Evolutionary conservation across 2,329 filamentous ascomycete genomes (phyloP), one percentile per base, ranked within the genome.

Genomic region (Tolypocladium amazonense): DNA sequence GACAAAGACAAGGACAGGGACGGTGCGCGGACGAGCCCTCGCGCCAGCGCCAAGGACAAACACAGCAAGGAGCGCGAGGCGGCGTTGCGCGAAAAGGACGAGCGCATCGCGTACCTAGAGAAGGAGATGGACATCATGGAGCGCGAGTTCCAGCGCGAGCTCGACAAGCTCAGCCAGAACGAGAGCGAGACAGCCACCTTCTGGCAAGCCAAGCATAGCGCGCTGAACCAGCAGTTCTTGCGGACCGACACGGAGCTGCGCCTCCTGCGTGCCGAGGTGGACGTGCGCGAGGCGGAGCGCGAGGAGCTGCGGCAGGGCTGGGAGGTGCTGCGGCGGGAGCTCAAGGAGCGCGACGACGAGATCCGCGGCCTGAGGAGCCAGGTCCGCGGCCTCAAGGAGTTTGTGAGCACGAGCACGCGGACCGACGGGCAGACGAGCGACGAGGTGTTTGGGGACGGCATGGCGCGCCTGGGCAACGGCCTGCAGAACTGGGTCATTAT

Each of bases 401-500:
- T 83, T 76, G 87, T 90, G 60, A 88, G 87, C 66, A 83, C 80
- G 27, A 84, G 82, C 63, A 88, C 87, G 12, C 76, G 85, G 38
- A 77, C 80, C 56, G 83, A 84, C 37, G 81, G 81, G 27, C 82
- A 86, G 70, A 77, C 76, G 59, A 86, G 84, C 62, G 88, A 91
- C 66, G 85, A 88, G 70, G 83, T 85, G 14, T 82, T 90, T 68
- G 81, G 77, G 2, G 83, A 88, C 57, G 77, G 79, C 12, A 83
- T 88, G 76, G 77, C 79, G 56, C 78, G 81, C 60, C 70, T 90
- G 55, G 82, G 83, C 25, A 87, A 89, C 66, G 82, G 86, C 30
- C 72, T 89, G 65, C 87, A 90, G 73, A 89, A 90, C 66, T 91
- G 88, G 88, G 82, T 87, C 4, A 85, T 90, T 65, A 81, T 82